These are phyloP conservation scores for Hibiscus syriacus DNA, from an alignment of 345 rosid genomes.

Conservation along the genomic window DNA sequence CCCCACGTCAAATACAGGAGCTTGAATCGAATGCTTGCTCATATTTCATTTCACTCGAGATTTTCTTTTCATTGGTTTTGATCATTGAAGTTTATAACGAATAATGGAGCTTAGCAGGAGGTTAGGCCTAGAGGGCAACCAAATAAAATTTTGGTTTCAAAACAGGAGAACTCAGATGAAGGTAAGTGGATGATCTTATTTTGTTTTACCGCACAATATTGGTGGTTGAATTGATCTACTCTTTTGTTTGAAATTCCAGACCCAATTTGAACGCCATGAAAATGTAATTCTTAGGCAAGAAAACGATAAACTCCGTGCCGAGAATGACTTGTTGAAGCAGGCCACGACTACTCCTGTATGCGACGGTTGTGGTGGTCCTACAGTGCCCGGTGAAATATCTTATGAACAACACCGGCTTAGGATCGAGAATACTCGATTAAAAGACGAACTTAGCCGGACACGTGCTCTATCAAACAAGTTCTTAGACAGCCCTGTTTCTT, in stretches of 20 bases:
- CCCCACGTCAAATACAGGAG: slow-evolving; percentile 60
- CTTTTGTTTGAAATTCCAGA: slow-evolving; percentile 25
- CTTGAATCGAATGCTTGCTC: slow-evolving; percentile 52
- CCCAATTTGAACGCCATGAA: slow-evolving; percentile 72
- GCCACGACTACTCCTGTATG: slow-evolving; percentile 46
- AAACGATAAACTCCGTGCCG: slow-evolving; percentile 54
- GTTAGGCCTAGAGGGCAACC: slow-evolving; percentile 70
- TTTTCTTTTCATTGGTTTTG: neutral
- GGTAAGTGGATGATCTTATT: slow-evolving; percentile 29
- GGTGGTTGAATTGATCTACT: neutral
- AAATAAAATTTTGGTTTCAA: slow-evolving; percentile 96
- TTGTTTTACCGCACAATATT: neutral
- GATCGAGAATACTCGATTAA: slow-evolving; percentile 59
- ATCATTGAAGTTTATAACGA: slow-evolving; percentile 28
- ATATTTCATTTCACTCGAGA: neutral
- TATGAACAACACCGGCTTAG: slow-evolving; percentile 48
- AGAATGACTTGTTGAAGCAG: slow-evolving; percentile 45
- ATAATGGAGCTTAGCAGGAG: slow-evolving; percentile 71
- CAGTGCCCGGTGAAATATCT: slow-evolving; percentile 32
- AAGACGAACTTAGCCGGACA: slow-evolving; percentile 43
- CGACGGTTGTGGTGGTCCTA: slow-evolving; percentile 60
- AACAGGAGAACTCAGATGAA: slow-evolving; percentile 97
- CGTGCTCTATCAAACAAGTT: slow-evolving; percentile 47
- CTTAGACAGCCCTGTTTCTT: slow-evolving; percentile 43
- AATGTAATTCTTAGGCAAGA: slow-evolving; percentile 55